Base-by-base conservation (phyloP, 139 green algal genomes). In the Ettlia oleoabundans region DNA sequence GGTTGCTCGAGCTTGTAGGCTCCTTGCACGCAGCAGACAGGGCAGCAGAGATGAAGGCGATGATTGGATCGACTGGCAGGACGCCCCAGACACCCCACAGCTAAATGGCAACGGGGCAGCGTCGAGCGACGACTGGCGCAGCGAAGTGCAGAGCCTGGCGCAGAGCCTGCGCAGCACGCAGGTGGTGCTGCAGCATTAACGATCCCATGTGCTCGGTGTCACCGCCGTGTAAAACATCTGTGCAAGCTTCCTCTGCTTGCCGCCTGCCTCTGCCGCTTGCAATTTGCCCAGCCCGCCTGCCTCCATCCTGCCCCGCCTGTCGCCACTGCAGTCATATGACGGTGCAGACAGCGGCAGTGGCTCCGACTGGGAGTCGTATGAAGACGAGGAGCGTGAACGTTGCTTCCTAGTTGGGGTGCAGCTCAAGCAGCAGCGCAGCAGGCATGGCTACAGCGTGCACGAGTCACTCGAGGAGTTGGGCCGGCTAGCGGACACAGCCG, bases 391-490 rank as follows among this genome's bases (percentile, higher is more conserved):
- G 35, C 37, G 52, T 3, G 79, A 84, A 52, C 79, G 79, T 0
- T 78, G 67, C 40, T 84, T 71, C 68, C 68, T 84, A 3, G 79
- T 84, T 7, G 79, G 68, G 0, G 79, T 84, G 52, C 52, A 71
- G 38, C 79, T 70, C 8, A 84, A 84, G 79, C 33, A 69, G 65
- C 76, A 75, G 76, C 41, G 38, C 58, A 42, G 38, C 47, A 69
- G 58, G 78, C 66, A 83, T 33, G 81, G 68, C 6, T 96, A 95
- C 86, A 86, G 68, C 30, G 86, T 97, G 0, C 63, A 95, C 1
- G 96, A 98, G 67, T 96, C 91, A 0, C 76, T 99, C 40, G 90
- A 95, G 42, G 97, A 99, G 91, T 22, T 65, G 55, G 15, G 18
- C 18, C 55, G 55, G 18, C 55, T 65, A 22, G 55, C 55, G 38